Percentiles rank a stretch among this genome's conserved stretches.
phyloP scores from a whole-genome alignment of 306 rosid species.

The Nissolia schottii region DNA sequence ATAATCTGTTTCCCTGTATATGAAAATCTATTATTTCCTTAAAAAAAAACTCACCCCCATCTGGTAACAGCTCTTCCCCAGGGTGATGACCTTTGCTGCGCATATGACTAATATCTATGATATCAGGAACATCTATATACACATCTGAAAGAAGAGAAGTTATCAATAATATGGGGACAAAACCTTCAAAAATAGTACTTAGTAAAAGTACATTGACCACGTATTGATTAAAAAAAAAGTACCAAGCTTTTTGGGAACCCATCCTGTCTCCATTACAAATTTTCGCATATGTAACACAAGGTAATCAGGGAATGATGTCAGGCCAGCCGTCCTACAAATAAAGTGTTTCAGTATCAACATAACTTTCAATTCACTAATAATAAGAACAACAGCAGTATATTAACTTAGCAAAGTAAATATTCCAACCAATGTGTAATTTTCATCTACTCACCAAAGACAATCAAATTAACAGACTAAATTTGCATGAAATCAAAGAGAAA shows the following conservation, averaged over 20 bases:
- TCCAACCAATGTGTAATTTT: not conserved
- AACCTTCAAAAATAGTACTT: not conserved
- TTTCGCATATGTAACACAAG: constrained; percentile 94
- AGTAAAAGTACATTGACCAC: not conserved
- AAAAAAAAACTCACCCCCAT: constrained; percentile 41
- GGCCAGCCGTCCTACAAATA: constrained; percentile 64
- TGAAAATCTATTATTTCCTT: not conserved
- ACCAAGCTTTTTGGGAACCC: constrained; percentile 99
- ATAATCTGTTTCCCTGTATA: not conserved
- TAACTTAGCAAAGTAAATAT: not conserved
- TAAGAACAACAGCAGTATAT: not conserved
- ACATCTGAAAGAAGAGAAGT: constrained; percentile 64
- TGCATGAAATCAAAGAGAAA: not conserved
- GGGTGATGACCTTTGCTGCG: constrained; percentile 75
- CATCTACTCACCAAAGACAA: not conserved
- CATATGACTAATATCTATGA: constrained; percentile 89
- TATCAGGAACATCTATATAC: constrained; percentile 89
- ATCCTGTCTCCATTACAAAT: constrained; percentile 88
- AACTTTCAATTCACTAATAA: constrained; percentile 3
- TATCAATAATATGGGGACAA: not conserved
- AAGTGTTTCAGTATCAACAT: constrained; percentile 21
- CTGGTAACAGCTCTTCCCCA: constrained; percentile 83
- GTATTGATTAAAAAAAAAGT: constrained; percentile 15
- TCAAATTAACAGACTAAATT: not conserved
- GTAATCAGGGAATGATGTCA: constrained; percentile 94